Evolutionary conservation across 192 early-diverging fungal genomes (phyloP).

Genomic region (Lunasporangiospora selenospora): DNA sequence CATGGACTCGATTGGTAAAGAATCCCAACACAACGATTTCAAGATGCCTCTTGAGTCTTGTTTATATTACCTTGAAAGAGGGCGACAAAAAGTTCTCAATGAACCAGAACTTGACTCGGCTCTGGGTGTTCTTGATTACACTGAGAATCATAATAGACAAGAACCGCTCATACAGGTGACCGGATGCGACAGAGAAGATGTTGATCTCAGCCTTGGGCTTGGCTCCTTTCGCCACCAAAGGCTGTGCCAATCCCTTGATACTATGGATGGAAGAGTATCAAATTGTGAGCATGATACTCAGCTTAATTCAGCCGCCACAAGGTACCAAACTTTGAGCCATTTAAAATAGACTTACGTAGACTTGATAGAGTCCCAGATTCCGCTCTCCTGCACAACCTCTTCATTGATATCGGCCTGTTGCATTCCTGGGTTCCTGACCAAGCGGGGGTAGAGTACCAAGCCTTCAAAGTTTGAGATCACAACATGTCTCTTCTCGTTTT

Average conservation of each 20-base stretch:
- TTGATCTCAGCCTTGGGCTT: conserved; percentile 74
- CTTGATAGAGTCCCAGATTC: conserved; percentile 68
- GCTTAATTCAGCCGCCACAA: conserved; percentile 1
- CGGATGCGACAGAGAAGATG: conserved; percentile 98
- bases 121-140: conserved; percentile 88
- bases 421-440: conserved; percentile 82
- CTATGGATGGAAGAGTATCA: neutral
- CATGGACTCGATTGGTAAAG: neutral
- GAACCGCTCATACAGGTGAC: conserved; percentile 98
- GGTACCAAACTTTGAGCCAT: neutral
- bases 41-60: neutral
- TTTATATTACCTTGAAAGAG: conserved; percentile 78
- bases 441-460: conserved; percentile 77
- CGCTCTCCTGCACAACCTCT: conserved; percentile 33
- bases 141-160: conserved; percentile 96
- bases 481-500: conserved; percentile 58
- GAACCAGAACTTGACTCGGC: conserved; percentile 97
- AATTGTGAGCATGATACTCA: neutral
- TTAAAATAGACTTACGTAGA: conserved; percentile 51
- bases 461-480: conserved; percentile 84
- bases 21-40: neutral
- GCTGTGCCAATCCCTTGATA: conserved; percentile 42
- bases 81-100: conserved; percentile 98
- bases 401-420: conserved; percentile 56
- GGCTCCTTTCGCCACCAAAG: neutral